Percentiles rank a stretch among this genome's conserved stretches.
These are phyloP conservation scores for Didymellaceae sp. DNA, from an alignment of 2,329 filamentous ascomycete genomes.

Conservation along the genomic window DNA sequence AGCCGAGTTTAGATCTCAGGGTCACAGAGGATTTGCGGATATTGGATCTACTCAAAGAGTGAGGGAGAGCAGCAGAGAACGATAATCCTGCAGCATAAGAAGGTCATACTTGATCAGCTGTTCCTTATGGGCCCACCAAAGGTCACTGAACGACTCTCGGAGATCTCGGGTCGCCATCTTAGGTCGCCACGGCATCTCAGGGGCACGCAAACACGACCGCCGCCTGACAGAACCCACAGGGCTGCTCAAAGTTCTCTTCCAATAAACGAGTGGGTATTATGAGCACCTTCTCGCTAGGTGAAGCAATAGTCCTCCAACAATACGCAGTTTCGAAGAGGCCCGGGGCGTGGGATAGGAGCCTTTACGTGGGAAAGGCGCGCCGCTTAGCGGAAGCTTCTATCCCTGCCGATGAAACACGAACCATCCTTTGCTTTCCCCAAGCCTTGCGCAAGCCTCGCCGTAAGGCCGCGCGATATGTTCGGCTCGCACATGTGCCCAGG, in stretches of 20 bases:
- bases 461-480: not conserved
- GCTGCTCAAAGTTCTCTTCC: not conserved
- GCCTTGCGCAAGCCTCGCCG: not conserved
- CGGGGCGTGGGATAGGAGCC: not conserved
- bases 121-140: too few relatives aligned
- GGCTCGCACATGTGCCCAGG: not conserved
- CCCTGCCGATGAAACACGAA: conserved; percentile 9
- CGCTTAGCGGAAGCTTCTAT: conserved; percentile 7
- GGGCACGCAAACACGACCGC: not conserved
- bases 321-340: conserved; percentile 4
- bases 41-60: not conserved
- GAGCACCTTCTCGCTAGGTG: conserved; percentile 7
- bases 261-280: conserved; percentile 1
- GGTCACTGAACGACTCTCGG: too few relatives aligned
- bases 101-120: not conserved
- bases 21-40: not conserved
- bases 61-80: too few relatives aligned
- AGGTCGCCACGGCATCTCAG: not conserved
- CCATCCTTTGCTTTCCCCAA: not conserved
- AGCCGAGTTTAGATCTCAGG: not conserved
- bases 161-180: too few relatives aligned
- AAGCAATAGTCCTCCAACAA: conserved; percentile 11
- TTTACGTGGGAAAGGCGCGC: too few relatives aligned
- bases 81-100: too few relatives aligned
- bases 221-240: conserved; percentile 6